Evolutionary conservation across 2,329 filamentous ascomycete genomes (phyloP), one percentile per base, ranked within the genome.

Genomic region (Cytospora leucostoma): DNA sequence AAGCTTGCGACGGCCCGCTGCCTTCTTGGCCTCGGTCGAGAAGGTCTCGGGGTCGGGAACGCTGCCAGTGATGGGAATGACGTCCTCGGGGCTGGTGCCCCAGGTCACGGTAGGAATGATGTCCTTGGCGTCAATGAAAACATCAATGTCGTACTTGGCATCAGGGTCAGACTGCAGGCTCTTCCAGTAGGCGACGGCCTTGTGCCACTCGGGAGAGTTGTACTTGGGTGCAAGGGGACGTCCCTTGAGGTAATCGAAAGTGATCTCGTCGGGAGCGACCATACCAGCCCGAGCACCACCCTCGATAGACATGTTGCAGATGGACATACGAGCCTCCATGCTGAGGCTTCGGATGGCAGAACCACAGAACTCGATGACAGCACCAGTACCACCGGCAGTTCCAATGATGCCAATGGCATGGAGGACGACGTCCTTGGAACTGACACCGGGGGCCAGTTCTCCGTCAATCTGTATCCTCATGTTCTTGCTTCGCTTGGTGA

Each of bases 271-370:
- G 6, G 95, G 95, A 11, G 95, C 95, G 65, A 99, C 89, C 93
- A 99, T 96, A 69, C 95, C 95, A 65, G 94, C 94, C 79, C 95
- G 86, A 55, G 95, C 95, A 77, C 95, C 95, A 70, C 84, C 95
- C 82, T 99, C 95, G 70, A 98, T 97, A 15, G 93, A 93, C 95
- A 98, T 98, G 82, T 99, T 99, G 82, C 95, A 98, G 75, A 99
- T 96, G 67, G 93, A 97, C 95, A 99, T 98, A 70, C 95, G 88
- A 51, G 94, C 95, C 78, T 98, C 95, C 86, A 99, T 97, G 77
- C 92, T 96, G 71, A 98, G 82, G 66, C 79, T 80, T 70, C 92
- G 88, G 74, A 99, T 97, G 66, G 95, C 92, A 58, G 93, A 97
- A 65, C 95, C 95, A 74, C 93, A 97, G 81, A 94, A 99, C 80